phyloP scores from a whole-genome alignment of 2,329 filamentous ascomycete species.

The Orbilia javanica region DNA sequence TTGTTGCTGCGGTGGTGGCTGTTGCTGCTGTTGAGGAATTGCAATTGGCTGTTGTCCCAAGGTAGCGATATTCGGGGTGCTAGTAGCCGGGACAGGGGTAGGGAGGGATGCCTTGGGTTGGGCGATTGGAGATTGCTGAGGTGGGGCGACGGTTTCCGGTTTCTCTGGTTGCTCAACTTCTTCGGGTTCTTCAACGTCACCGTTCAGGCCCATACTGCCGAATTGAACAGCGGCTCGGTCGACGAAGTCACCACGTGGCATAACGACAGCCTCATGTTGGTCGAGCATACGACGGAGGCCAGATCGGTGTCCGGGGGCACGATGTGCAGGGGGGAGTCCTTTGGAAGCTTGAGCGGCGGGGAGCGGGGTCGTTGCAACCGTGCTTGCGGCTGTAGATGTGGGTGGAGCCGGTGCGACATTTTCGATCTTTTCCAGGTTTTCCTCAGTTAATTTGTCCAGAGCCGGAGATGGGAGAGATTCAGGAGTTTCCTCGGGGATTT shows the following conservation, averaged over 20 bases:
- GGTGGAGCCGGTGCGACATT: slow-evolving; percentile 82
- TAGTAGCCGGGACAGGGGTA: slow-evolving; percentile 66
- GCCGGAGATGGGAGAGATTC: slow-evolving; percentile 67
- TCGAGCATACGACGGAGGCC: slow-evolving; percentile 89
- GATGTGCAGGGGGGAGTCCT: slow-evolving; percentile 73
- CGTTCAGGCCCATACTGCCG: slow-evolving; percentile 91
- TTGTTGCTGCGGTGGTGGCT: slow-evolving; percentile 63
- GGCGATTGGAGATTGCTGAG: slow-evolving; percentile 91
- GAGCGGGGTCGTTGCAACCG: slow-evolving; percentile 83
- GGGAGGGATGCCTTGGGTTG: slow-evolving; percentile 88
- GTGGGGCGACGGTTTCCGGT: slow-evolving; percentile 91
- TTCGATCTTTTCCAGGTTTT: slow-evolving; percentile 90
- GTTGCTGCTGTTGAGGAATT: slow-evolving; percentile 63
- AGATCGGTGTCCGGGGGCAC: slow-evolving; percentile 71
- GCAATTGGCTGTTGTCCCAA: slow-evolving; percentile 65
- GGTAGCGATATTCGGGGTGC: slow-evolving; percentile 64
- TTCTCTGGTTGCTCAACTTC: slow-evolving; percentile 91
- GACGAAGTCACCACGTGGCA: slow-evolving; percentile 91
- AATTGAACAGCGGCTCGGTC: slow-evolving; percentile 95
- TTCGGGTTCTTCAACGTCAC: slow-evolving; percentile 81
- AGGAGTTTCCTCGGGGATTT: slow-evolving; percentile 60
- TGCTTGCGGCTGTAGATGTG: slow-evolving; percentile 88
- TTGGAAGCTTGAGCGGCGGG: slow-evolving; percentile 74
- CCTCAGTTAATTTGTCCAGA: slow-evolving; percentile 77
- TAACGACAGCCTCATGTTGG: slow-evolving; percentile 96